Conservation (phyloP, 768 basidiomycete species). For the Leccinum boreale region DNA sequence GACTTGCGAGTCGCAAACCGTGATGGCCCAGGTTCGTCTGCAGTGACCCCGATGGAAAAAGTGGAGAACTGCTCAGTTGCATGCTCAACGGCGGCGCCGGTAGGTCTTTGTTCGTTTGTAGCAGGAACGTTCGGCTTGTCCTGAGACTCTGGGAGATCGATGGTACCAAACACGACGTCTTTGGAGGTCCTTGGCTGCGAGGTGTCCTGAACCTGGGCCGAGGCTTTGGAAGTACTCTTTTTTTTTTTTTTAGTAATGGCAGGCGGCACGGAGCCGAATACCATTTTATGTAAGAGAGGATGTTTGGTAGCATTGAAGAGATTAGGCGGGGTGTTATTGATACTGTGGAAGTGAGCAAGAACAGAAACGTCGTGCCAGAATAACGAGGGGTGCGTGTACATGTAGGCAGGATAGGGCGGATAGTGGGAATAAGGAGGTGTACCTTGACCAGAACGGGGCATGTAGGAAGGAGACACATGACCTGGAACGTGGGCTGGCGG, state of each 20-base stretch:
- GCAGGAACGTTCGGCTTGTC: not conserved
- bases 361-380: conserved; percentile 35
- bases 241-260: conserved; percentile 16
- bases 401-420: conserved; percentile 33
- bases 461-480: conserved; percentile 25
- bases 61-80: conserved; percentile 30
- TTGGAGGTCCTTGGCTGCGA: conserved; percentile 9
- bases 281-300: conserved; percentile 6
- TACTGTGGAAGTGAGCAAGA: conserved; percentile 16
- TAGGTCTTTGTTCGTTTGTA: conserved; percentile 5
- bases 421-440: conserved; percentile 36
- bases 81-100: conserved; percentile 15
- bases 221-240: conserved; percentile 1
- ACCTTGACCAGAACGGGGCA: conserved; percentile 25
- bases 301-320: conserved; percentile 13
- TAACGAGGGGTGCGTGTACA: conserved; percentile 35
- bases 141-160: conserved; percentile 31
- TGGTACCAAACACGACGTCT: conserved; percentile 53
- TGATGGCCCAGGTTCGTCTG: conserved; percentile 32
- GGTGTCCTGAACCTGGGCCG: conserved; percentile 5
- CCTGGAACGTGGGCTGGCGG: conserved; percentile 17
- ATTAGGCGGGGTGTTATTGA: conserved; percentile 13
- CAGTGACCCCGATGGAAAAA: conserved; percentile 46
- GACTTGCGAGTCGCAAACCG: conserved; percentile 27
- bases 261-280: conserved; percentile 18